Percentiles rank a stretch among this genome's conserved stretches.
phyloP scores from a whole-genome alignment of 2,329 filamentous ascomycete genomes.

The Hypoxylon sp. region DNA sequence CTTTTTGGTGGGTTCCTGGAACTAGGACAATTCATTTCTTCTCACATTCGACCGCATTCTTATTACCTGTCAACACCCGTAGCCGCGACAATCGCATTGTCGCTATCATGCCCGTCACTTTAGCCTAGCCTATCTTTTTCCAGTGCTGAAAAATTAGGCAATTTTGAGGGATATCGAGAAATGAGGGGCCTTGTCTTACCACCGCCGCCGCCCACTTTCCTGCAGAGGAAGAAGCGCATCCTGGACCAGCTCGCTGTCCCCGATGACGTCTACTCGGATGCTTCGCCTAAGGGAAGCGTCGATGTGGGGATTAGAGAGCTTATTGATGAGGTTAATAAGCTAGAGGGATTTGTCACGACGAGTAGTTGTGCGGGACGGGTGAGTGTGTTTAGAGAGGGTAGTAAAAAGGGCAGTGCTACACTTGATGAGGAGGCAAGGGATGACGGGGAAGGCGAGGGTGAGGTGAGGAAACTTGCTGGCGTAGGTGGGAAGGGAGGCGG shows the following conservation, averaged over 20 bases:
- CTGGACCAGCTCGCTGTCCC: conserved; percentile 78
- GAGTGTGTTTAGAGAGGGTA: conserved; percentile 89
- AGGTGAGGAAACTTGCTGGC: conserved; percentile 63
- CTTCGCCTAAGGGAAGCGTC: conserved; percentile 89
- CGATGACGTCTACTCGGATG: conserved; percentile 80
- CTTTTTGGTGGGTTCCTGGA: conserved; percentile 18
- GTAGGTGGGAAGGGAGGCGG: conserved; percentile 89
- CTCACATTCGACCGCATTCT: background rate
- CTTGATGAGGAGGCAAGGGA: conserved; percentile 42
- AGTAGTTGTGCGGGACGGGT: conserved; percentile 93
- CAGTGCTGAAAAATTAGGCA: background rate
- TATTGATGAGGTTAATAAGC: conserved; percentile 82
- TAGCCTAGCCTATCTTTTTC: background rate
- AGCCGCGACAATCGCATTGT: conserved; percentile 3
- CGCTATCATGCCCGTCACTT: background rate
- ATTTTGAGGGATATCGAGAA: conserved; percentile 1
- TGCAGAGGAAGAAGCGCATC: conserved; percentile 78
- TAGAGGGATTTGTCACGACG: conserved; percentile 86
- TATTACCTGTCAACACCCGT: background rate
- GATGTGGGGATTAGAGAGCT: conserved; percentile 83
- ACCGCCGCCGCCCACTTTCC: conserved; percentile 60
- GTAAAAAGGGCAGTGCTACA: conserved; percentile 59
- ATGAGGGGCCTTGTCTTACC: conserved; percentile 28
- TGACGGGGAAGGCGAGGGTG: conserved; percentile 34
- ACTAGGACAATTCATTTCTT: background rate